Base-by-base conservation (phyloP, 1,139 yeast genomes). In the Taphrina sp. region DNA sequence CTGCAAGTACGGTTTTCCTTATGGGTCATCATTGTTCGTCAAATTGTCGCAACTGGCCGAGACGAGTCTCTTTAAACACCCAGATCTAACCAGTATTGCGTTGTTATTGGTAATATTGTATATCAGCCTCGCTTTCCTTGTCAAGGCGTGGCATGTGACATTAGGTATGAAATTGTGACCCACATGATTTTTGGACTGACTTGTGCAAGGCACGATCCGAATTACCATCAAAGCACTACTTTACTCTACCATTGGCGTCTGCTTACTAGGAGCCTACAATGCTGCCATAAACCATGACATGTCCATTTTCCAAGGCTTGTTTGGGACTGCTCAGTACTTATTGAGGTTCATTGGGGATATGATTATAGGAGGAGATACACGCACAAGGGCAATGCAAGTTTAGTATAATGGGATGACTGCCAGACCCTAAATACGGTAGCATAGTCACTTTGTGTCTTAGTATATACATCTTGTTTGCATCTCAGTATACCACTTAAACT, bases 1-100 rank as follows among this genome's bases (percentile, higher is more conserved):
- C n/a, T n/a, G n/a, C n/a, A n/a, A n/a, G n/a, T n/a, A n/a, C n/a
- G n/a, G n/a, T n/a, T n/a, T n/a, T n/a, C n/a, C n/a, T n/a, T n/a
- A n/a, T n/a, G n/a, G n/a, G n/a, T n/a, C n/a, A n/a, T n/a, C n/a
- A n/a, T n/a, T n/a, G n/a, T n/a, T n/a, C n/a, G n/a, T n/a, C 20
- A 20, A 23, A 38, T 17, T 24, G 14, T 20, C 34, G 7, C 31
- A 39, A 7, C 24, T 39, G 10, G 45, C 22, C 17, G 29, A 35
- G 29, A 7, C 16, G 14, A 29, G 39, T 14, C 16, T 47, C 16
- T 24, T 39, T 10, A 28, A 26, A 8, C 52, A 47, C 24, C 46
- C 54, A 12, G 54, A 49, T 24, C 39, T 49, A 2, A 38, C 54
- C 8, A 31, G 46, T 20, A 37, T 49, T 22, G 54, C 54, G 3